Conservation (phyloP, 768 basidiomycete genomes). For the Dioszegia aurantiaca region DNA sequence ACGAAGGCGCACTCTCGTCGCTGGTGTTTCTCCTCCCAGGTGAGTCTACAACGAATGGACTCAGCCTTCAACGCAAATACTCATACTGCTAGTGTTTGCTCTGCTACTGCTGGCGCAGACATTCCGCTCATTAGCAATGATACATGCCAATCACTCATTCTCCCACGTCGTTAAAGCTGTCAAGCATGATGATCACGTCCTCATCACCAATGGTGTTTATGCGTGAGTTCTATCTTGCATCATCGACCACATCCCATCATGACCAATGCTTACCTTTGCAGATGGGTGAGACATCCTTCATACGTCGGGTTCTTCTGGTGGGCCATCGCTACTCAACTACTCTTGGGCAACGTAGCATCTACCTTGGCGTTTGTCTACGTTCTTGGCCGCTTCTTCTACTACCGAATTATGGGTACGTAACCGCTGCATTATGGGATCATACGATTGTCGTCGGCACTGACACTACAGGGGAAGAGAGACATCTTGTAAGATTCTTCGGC, state of each 20-base stretch:
- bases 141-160: slow-evolving; percentile 89
- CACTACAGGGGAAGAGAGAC: slow-evolving; percentile 70
- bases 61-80: not conserved
- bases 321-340: slow-evolving; percentile 89
- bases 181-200: slow-evolving; percentile 68
- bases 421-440: not conserved
- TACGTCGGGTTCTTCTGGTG: slow-evolving; percentile 98
- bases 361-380: slow-evolving; percentile 65
- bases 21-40: not conserved
- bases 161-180: slow-evolving; percentile 78
- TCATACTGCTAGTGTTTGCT: slow-evolving; percentile 61
- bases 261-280: slow-evolving; percentile 43
- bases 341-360: slow-evolving; percentile 79
- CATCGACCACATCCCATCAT: not conserved
- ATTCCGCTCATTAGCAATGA: slow-evolving; percentile 88
- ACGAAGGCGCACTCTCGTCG: slow-evolving; percentile 17
- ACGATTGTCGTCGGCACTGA: not conserved
- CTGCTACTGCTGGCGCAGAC: slow-evolving; percentile 69
- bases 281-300: slow-evolving; percentile 89
- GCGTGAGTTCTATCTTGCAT: no score
- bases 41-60: slow-evolving; percentile 1
- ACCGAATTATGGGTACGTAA: slow-evolving; percentile 70
- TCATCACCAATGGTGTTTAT: slow-evolving; percentile 89
- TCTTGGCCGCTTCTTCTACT: slow-evolving; percentile 82
- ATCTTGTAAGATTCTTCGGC: slow-evolving; percentile 83